These are phyloP conservation scores for Candida gorgasii DNA, from an alignment of 805 yeast genomes.

Conservation along the genomic window DNA sequence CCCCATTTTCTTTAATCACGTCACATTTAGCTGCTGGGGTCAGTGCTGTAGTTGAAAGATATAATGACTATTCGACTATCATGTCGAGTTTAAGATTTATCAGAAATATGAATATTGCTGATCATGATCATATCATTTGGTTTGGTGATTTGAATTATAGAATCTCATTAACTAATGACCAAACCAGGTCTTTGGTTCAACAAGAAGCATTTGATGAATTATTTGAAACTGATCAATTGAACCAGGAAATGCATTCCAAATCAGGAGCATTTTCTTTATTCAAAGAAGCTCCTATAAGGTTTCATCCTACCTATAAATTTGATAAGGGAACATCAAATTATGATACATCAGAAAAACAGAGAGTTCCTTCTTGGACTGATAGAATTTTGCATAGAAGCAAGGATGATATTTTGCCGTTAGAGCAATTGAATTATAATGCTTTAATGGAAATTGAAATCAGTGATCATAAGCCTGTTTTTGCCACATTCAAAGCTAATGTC, in stretches of 20 bases:
- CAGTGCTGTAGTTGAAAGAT: slow-evolving; percentile 77
- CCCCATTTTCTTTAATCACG: slow-evolving; percentile 80
- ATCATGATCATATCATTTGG: slow-evolving; percentile 88
- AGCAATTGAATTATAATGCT: slow-evolving; percentile 68
- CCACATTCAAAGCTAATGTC: slow-evolving; percentile 68
- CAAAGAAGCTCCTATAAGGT: slow-evolving; percentile 72
- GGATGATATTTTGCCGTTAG: slow-evolving; percentile 28
- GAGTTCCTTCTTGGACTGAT: slow-evolving; percentile 97
- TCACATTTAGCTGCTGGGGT: slow-evolving; percentile 95
- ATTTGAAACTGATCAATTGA: slow-evolving; percentile 75
- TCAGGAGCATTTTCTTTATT: slow-evolving; percentile 75
- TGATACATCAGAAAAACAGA: slow-evolving; percentile 87
- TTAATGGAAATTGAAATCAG: slow-evolving; percentile 62
- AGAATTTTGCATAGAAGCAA: slow-evolving; percentile 69
- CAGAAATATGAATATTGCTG: slow-evolving; percentile 67
- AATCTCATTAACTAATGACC: slow-evolving; percentile 68
- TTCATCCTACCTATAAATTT: slow-evolving; percentile 89
- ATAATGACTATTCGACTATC: slow-evolving; percentile 77
- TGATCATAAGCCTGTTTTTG: slow-evolving; percentile 93
- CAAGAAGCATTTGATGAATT: slow-evolving; percentile 49
- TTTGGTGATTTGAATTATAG: slow-evolving; percentile 93
- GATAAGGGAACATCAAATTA: slow-evolving; percentile 80
- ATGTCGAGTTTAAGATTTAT: slow-evolving; percentile 75
- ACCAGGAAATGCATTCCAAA: slow-evolving; percentile 60
- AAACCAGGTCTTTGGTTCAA: slow-evolving; percentile 59